Base-by-base conservation (phyloP, 1,284 basidiomycete species). In the Moesziomyces parantarcticus region DNA sequence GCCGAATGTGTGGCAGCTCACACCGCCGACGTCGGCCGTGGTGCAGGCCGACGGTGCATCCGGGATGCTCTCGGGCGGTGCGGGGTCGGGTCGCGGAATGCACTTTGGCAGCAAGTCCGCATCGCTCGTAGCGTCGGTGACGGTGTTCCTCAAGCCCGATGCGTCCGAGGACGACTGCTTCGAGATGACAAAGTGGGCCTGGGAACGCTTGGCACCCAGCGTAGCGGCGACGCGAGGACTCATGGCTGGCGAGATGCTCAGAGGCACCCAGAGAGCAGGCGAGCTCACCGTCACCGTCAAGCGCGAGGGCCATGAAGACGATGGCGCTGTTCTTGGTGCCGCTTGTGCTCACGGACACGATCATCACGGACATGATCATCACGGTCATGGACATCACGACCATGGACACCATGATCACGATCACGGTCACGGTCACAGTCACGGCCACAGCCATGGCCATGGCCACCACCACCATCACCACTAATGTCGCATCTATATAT, bases 1-100 rank as follows among this genome's bases (percentile, higher is more conserved):
- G 11, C 67, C 77, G 16, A 65, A 81, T 25, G 52, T 83, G 13
- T 83, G 82, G 82, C 82, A 83, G 56, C 58, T 83, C 13, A 81
- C 79, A 0, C 74, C 81, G 14, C 77, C 81, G 18, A 79, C 81
- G 1, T 58, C 79, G 44, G 48, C 76, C 41, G 20, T 76, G 34
- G 48, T 63, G 18, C 51, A 68, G 42, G 39, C 64, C 7, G 74
- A 73, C 18, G 60, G 65, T 3, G 59, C 49, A 16, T 59, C 55
- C 6, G 77, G 77, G 0, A 43, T 79, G 57, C 65, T 78, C 0
- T 62, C 58, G 3, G 62, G 64, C 11, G 34, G 57, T 14, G 56
- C 49, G 3, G 56, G 41, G 3, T 21, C 22, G 2, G 64, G 59
- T 3, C 43, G 69, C n/a, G 64, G 60, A 2, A 49, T 74, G 42